phyloP scores from a whole-genome alignment of 1,284 basidiomycete genomes.

The Cutaneotrichosporon spelunceum region DNA sequence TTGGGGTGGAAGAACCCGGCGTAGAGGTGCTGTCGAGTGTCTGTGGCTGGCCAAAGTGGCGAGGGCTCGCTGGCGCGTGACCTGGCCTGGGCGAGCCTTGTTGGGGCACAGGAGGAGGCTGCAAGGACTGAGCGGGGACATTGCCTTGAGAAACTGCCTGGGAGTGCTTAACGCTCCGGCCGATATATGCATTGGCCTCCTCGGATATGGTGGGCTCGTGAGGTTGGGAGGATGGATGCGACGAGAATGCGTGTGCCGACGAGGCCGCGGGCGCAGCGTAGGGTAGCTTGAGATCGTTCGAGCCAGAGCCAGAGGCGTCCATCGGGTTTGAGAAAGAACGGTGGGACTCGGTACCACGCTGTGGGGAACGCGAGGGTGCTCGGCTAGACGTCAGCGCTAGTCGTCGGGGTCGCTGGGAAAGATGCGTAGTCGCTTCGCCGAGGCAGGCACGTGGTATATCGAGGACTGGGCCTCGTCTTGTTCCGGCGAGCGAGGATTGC shows the following conservation, averaged over 20 bases:
- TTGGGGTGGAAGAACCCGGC: background rate
- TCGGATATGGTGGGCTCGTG: conserved; percentile 43
- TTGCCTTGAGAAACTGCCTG: background rate
- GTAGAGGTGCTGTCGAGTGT: background rate
- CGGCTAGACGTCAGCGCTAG: background rate
- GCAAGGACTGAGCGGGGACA: conserved; percentile 6
- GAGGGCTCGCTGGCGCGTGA: conserved; percentile 5
- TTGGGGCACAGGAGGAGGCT: conserved; percentile 6
- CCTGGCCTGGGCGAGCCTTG: conserved; percentile 5
- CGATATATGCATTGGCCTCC: conserved; percentile 29
- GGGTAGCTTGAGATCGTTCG: conserved; percentile 9
- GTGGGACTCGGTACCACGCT: conserved; percentile 15
- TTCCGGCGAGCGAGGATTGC: background rate
- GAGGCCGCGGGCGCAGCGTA: conserved; percentile 16
- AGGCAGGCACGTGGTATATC: background rate
- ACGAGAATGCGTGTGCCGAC: conserved; percentile 19
- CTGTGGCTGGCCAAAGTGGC: conserved; percentile 11
- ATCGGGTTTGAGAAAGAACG: conserved; percentile 25
- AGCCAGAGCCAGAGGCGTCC: conserved; percentile 2
- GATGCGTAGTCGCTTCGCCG: background rate
- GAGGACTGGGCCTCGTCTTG: background rate
- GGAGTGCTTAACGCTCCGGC: conserved; percentile 14
- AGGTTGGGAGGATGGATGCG: conserved; percentile 28
- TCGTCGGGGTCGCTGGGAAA: background rate
- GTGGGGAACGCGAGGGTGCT: conserved; percentile 1